Conservation (phyloP, 1,284 basidiomycete species). For the Takashimella koratensis region DNA sequence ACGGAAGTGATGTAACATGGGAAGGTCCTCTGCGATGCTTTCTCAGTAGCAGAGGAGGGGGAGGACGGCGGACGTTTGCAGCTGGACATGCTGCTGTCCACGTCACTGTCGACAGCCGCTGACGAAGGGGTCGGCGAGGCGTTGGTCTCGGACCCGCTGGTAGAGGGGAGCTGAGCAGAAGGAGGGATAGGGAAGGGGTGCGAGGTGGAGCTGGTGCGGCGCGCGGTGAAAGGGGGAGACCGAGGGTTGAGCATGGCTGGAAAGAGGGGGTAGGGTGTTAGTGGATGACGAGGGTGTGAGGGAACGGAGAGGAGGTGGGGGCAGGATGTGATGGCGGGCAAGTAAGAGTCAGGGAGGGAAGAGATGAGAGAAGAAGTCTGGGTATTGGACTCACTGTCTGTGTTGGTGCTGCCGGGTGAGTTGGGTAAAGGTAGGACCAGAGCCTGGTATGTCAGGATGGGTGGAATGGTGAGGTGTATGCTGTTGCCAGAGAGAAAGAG, state of each 20-base stretch:
- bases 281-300: too few species aligned
- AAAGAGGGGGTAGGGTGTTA: background rate
- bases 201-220: too few species aligned
- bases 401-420: background rate
- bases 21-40: too few species aligned
- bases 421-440: too few species aligned
- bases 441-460: too few species aligned
- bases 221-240: background rate
- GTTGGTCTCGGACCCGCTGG: too few species aligned
- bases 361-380: background rate
- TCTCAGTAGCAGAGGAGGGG: too few species aligned
- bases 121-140: background rate
- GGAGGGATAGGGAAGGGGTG: background rate
- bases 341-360: background rate
- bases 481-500: too few species aligned
- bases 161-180: too few species aligned
- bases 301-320: too few species aligned
- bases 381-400: constrained; percentile 5
- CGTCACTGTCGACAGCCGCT: background rate
- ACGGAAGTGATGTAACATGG: too few species aligned
- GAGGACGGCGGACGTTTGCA: background rate
- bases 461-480: too few species aligned
- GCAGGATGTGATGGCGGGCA: background rate
- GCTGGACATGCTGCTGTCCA: background rate
- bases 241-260: background rate